Evolutionary conservation across 1,284 basidiomycete species (phyloP).

Genomic region (Cerioporus squamosus): DNA sequence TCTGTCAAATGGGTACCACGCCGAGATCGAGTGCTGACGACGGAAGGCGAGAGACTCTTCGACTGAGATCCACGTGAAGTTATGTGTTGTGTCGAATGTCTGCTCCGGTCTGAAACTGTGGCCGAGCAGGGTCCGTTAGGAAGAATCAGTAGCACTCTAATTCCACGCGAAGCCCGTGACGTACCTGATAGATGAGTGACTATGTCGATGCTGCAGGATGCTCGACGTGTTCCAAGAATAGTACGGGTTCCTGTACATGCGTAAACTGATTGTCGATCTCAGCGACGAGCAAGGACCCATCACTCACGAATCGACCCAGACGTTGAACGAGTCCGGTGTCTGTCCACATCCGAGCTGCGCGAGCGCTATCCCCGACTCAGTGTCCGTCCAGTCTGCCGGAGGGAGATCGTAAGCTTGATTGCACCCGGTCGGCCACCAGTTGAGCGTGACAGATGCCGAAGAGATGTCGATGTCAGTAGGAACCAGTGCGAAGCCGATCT

Average conservation of each 20-base stretch:
- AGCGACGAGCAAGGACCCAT: neutral
- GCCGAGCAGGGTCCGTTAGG: too few relatives aligned
- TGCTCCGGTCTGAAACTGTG: constrained; percentile 4
- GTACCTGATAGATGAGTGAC: neutral
- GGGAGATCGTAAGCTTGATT: neutral
- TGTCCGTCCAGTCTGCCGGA: neutral
- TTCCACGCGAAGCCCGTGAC: neutral
- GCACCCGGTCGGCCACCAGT: constrained; percentile 11
- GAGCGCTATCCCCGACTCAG: neutral
- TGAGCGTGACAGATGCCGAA: constrained; percentile 4
- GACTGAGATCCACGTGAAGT: constrained; percentile 8
- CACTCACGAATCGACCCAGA: constrained; percentile 8
- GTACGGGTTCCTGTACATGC: neutral
- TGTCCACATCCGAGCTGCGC: constrained; percentile 1
- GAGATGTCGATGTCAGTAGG: constrained; percentile 2
- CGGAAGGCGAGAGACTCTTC: constrained; percentile 1
- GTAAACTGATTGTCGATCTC: neutral
- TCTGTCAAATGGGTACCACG: constrained; percentile 13
- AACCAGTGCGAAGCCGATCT: constrained; percentile 5
- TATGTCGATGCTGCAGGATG: neutral
- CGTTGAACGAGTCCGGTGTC: neutral
- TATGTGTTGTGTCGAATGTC: constrained; percentile 8
- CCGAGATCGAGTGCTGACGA: constrained; percentile 8
- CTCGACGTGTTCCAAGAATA: constrained; percentile 6
- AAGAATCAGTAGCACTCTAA: too few relatives aligned